Conservation (phyloP, 768 basidiomycete species). For the Tephrocybe sp. region DNA sequence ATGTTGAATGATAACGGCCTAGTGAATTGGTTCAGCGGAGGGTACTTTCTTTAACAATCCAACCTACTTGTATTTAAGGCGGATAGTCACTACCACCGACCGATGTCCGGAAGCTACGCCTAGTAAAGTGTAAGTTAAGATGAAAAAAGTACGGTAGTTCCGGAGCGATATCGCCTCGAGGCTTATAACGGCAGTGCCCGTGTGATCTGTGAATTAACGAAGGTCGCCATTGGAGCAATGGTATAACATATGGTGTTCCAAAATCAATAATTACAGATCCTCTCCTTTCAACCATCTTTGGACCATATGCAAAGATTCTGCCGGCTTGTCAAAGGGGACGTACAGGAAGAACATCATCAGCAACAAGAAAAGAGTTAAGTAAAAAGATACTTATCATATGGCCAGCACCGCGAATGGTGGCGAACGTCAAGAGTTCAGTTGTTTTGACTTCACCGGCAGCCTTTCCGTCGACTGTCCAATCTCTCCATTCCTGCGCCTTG, state of each 20-base stretch:
- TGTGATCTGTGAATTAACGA: background rate
- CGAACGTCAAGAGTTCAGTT: constrained; percentile 32
- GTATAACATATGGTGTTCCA: background rate
- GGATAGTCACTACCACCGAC: no score
- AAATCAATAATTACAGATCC: constrained; percentile 27
- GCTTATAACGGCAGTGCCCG: background rate
- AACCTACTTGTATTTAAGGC: background rate
- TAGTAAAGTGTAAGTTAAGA: background rate
- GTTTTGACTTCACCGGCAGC: constrained; percentile 47
- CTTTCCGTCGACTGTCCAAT: constrained; percentile 53
- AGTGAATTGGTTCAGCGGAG: no score
- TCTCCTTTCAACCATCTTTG: constrained; percentile 55
- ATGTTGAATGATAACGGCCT: no score
- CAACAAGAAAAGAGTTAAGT: constrained; percentile 11
- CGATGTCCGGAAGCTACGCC: no score
- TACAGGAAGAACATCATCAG: constrained; percentile 23
- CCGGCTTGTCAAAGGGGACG: constrained; percentile 70
- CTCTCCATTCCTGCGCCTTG: constrained; percentile 40
- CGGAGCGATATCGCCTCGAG: background rate
- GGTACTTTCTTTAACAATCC: no score
- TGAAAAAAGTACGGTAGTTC: background rate
- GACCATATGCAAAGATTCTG: constrained; percentile 60
- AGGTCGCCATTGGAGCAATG: background rate
- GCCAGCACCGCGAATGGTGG: constrained; percentile 41
- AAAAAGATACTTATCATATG: constrained; percentile 50